A percentile compares a stretch with the other conserved stretches of the same genome.
Conservation (phyloP, 2,329 filamentous ascomycete species). For the Aureobasidium melanogenum region DNA sequence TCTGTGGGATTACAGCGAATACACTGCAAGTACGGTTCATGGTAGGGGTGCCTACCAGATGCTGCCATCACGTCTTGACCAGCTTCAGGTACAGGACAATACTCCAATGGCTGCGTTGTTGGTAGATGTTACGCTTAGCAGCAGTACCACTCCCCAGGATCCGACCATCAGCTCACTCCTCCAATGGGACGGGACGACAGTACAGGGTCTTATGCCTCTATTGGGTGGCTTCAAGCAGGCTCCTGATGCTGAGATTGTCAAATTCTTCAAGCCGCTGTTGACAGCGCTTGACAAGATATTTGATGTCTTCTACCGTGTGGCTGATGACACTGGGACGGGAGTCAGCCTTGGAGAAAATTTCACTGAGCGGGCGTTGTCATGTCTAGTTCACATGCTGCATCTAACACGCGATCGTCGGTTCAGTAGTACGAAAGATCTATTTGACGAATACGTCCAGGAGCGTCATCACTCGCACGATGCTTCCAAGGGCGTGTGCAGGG, state of each 20-base stretch:
- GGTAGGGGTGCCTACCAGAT: constrained; percentile 82
- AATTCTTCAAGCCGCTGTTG: constrained; percentile 54
- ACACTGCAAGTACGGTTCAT: constrained; percentile 62
- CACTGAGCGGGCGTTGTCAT: constrained; percentile 13
- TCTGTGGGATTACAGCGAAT: constrained; percentile 86
- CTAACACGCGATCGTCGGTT: constrained; percentile 15
- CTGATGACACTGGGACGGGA: constrained; percentile 7
- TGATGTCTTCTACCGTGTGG: constrained; percentile 4
- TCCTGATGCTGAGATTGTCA: constrained; percentile 94
- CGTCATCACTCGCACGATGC: constrained; percentile 12
- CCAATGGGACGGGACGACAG: constrained; percentile 57
- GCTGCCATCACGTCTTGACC: constrained; percentile 53
- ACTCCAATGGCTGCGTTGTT: constrained; percentile 68
- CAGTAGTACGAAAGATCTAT: constrained; percentile 10
- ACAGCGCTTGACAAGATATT: constrained; percentile 10
- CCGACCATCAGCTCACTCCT: constrained; percentile 73
- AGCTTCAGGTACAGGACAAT: constrained; percentile 23
- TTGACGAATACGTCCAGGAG: constrained; percentile 12
- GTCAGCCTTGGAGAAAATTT: constrained; percentile 6
- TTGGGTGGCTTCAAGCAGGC: constrained; percentile 84
- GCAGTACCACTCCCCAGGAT: constrained; percentile 38
- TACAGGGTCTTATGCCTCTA: constrained; percentile 30
- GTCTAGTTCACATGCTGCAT: constrained; percentile 12
- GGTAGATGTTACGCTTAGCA: constrained; percentile 62
- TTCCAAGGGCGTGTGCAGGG: constrained; percentile 11